Conservation (phyloP, 192 early-diverging fungal species). For the Coemansia asiatica region DNA sequence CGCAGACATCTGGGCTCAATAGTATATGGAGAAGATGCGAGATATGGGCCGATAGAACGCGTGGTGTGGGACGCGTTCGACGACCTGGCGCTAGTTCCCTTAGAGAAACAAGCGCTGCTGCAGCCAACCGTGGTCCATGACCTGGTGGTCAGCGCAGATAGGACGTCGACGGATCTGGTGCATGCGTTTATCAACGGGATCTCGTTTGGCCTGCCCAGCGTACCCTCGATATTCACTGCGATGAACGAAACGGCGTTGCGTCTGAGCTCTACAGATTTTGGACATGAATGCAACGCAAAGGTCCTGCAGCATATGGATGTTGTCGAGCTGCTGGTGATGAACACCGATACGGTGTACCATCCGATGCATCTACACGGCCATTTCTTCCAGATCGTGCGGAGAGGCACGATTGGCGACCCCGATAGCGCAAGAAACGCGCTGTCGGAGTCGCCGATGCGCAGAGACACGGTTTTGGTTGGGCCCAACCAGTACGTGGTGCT, state of each 20-base stretch:
- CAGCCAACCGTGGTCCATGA: constrained; percentile 42
- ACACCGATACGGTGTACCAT: constrained; percentile 68
- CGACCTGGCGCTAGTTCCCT: constrained; percentile 58
- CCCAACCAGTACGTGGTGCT: constrained; percentile 61
- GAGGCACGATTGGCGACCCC: constrained; percentile 57
- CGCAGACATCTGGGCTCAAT: constrained; percentile 57
- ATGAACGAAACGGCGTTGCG: constrained; percentile 52
- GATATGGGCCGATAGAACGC: background rate
- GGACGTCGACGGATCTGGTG: constrained; percentile 62
- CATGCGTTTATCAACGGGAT: constrained; percentile 72
- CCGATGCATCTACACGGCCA: constrained; percentile 86
- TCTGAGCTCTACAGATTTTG: constrained; percentile 58
- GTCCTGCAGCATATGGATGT: constrained; percentile 62
- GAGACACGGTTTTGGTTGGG: constrained; percentile 70
- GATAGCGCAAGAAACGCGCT: constrained; percentile 20
- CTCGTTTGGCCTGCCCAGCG: constrained; percentile 60
- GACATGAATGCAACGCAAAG: constrained; percentile 58
- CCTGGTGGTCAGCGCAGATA: constrained; percentile 32
- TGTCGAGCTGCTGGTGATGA: constrained; percentile 69
- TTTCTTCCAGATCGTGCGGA: constrained; percentile 73
- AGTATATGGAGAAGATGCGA: constrained; percentile 43
- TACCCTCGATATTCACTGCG: constrained; percentile 65
- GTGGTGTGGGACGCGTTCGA: constrained; percentile 52
- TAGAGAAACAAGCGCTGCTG: constrained; percentile 37
- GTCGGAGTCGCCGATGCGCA: constrained; percentile 51